phyloP scores from a whole-genome alignment of 2,329 filamentous ascomycete genomes.

The Ophiostoma sp. region DNA sequence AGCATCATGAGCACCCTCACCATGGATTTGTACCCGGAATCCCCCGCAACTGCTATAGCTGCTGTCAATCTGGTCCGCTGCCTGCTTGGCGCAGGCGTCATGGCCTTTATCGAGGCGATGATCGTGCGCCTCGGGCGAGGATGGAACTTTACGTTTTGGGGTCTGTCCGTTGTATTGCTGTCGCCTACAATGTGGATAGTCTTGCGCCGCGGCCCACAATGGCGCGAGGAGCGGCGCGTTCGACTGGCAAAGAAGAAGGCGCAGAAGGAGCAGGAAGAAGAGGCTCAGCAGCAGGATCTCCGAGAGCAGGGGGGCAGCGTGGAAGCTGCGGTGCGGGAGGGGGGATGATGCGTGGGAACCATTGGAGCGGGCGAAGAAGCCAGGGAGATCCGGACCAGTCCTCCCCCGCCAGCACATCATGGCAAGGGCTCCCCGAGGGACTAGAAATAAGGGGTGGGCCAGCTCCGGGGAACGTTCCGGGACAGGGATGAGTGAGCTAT shows the following conservation, averaged over 20 bases:
- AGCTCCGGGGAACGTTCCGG: no score
- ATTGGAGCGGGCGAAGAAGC: no score
- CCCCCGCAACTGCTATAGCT: slow-evolving; percentile 57
- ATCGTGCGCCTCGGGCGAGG: slow-evolving; percentile 52
- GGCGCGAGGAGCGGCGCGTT: slow-evolving; percentile 37
- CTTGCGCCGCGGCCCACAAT: slow-evolving; percentile 47
- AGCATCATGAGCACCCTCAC: slow-evolving; percentile 58
- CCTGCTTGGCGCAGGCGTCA: slow-evolving; percentile 53
- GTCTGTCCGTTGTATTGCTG: slow-evolving; percentile 44
- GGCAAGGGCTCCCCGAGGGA: no score
- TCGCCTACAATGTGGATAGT: slow-evolving; percentile 48
- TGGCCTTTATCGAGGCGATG: slow-evolving; percentile 55
- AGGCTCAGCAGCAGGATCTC: not conserved
- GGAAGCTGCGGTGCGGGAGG: no score
- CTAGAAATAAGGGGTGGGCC: no score
- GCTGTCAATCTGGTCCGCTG: slow-evolving; percentile 61
- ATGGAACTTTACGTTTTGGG: slow-evolving; percentile 58
- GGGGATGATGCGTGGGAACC: no score
- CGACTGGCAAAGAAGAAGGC: slow-evolving; percentile 33
- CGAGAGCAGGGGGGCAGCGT: not conserved
- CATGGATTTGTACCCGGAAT: slow-evolving; percentile 57
- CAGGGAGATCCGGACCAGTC: no score
- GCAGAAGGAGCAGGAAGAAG: slow-evolving; percentile 26
- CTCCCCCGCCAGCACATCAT: no score
- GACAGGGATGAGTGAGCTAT: no score